phyloP scores from a whole-genome alignment of 352 stramenopile genomes.

The Phytophthora cryptogea region DNA sequence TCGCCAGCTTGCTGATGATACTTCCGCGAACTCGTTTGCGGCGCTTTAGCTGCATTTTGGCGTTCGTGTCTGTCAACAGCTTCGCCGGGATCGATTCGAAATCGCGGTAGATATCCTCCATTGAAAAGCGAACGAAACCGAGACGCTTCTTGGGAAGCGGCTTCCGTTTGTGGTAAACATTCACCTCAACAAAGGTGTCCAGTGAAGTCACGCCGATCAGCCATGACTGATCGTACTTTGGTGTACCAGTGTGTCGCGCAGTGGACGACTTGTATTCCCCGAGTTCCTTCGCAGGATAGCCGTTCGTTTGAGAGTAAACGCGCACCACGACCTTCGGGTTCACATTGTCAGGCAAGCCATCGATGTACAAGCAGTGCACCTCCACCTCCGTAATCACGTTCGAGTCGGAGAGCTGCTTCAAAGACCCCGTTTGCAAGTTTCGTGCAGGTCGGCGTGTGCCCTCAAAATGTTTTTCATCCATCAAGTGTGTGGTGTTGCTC shows the following conservation, averaged over 20 bases:
- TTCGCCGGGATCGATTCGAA: conserved; percentile 78
- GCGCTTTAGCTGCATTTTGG: conserved; percentile 76
- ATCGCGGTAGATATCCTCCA: conserved; percentile 87
- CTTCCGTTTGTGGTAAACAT: conserved; percentile 86
- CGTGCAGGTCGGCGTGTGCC: conserved; percentile 76
- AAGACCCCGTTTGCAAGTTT: conserved; percentile 51
- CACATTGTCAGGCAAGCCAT: conserved; percentile 67
- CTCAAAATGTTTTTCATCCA: conserved; percentile 82
- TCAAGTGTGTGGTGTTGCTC: conserved; percentile 86
- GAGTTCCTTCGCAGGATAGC: conserved; percentile 51
- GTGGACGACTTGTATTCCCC: conserved; percentile 79
- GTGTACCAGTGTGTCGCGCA: conserved; percentile 55
- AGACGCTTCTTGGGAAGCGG: conserved; percentile 82
- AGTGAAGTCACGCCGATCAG: conserved; percentile 70
- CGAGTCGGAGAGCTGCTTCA: conserved; percentile 81
- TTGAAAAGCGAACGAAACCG: conserved; percentile 70
- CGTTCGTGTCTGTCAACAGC: conserved; percentile 65
- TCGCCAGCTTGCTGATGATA: conserved; percentile 77
- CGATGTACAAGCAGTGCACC: conserved; percentile 72
- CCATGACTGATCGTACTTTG: conserved; percentile 87
- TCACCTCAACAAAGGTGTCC: conserved; percentile 81
- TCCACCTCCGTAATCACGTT: conserved; percentile 89
- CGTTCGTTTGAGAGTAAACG: conserved; percentile 57
- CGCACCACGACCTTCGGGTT: conserved; percentile 75
- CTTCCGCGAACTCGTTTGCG: conserved; percentile 81